Evolutionary conservation across 495 filamentous ascomycete species (phyloP).

Genomic region (Letharia columbiana): DNA sequence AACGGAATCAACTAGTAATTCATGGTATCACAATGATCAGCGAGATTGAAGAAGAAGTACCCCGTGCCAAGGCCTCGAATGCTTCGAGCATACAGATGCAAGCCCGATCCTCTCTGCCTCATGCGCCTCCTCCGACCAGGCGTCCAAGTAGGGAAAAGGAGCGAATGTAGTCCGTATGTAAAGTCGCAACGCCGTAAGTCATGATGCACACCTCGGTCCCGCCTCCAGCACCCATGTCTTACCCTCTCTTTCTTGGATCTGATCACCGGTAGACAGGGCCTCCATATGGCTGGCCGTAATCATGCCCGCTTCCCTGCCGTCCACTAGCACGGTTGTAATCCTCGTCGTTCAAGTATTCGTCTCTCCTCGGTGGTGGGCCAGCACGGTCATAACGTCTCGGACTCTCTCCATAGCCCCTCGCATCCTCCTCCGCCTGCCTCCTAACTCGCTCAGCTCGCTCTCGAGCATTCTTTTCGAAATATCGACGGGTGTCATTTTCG

Average conservation of each 20-base stretch:
- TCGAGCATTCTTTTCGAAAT: conserved; percentile 23
- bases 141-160: not conserved
- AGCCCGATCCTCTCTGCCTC: not conserved
- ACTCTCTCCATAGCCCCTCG: conserved; percentile 24
- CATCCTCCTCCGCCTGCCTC: conserved; percentile 23
- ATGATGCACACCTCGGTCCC: not conserved
- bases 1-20: conserved; percentile 7
- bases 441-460: conserved; percentile 22
- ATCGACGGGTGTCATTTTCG: conserved; percentile 22
- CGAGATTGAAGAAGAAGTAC: not conserved
- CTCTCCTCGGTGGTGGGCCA: conserved; percentile 12
- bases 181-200: not conserved
- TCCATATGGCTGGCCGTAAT: conserved; percentile 22
- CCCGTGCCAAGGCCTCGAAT: conserved; percentile 1
- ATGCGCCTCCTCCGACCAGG: not conserved
- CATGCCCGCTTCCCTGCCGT: conserved; percentile 20
- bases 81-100: not conserved
- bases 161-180: conserved; percentile 6
- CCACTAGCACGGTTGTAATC: conserved; percentile 24
- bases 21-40: conserved; percentile 13
- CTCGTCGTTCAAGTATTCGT: conserved; percentile 23
- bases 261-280: conserved; percentile 19
- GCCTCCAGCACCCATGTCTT: not conserved
- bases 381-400: conserved; percentile 27
- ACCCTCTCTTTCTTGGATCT: not conserved